Conservation (phyloP, 768 basidiomycete species). For the Auriscalpium vulgare region DNA sequence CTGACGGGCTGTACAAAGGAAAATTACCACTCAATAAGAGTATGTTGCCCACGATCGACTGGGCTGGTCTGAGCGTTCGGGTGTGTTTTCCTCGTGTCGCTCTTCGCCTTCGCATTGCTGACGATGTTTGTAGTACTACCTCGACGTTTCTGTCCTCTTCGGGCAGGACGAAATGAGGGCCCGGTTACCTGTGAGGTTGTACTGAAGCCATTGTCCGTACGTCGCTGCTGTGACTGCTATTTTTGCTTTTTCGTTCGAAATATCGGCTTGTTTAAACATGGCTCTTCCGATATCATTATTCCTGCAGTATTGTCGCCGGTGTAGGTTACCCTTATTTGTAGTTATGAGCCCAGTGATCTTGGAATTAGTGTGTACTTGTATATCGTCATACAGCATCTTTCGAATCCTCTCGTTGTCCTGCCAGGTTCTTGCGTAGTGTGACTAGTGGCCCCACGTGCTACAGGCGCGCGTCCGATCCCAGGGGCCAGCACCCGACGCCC, state of each 20-base stretch:
- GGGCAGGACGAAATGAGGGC: constrained; percentile 56
- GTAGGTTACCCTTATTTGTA: no score
- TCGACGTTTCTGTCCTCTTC: constrained; percentile 61
- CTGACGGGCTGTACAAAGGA: constrained; percentile 62
- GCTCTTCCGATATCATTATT: no score
- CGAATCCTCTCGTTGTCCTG: no score
- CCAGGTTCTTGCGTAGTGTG: no score
- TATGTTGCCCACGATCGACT: constrained; percentile 59
- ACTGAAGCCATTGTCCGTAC: constrained; percentile 23
- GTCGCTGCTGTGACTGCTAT: neutral
- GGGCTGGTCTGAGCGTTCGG: constrained; percentile 61
- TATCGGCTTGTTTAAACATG: no score
- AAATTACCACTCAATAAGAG: constrained; percentile 45
- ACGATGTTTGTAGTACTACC: constrained; percentile 47
- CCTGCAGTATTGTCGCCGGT: neutral
- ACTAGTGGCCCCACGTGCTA: no score
- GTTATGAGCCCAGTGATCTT: no score
- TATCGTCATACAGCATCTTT: no score
- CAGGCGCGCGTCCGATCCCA: no score
- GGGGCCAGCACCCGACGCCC: no score
- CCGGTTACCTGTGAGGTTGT: constrained; percentile 52
- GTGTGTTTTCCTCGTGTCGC: constrained; percentile 27
- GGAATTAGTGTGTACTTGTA: no score
- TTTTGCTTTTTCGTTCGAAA: neutral
- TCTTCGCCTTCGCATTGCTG: neutral